Percentiles rank a stretch among this genome's conserved stretches.
Conservation (phyloP, 2,329 filamentous ascomycete species). For the Curvularia sp. region DNA sequence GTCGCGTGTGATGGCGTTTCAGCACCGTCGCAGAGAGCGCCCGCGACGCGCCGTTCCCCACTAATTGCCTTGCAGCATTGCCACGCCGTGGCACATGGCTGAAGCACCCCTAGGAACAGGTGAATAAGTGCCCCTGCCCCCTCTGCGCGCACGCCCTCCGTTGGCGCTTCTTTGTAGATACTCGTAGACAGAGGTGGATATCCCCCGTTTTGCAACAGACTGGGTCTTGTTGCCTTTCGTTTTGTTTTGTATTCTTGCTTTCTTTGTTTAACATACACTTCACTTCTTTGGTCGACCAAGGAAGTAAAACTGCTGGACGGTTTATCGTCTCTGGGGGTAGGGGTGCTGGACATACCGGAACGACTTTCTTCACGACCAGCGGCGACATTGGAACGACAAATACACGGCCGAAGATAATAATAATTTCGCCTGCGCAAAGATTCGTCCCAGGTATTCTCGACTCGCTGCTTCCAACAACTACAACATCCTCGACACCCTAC, state of each 20-base stretch:
- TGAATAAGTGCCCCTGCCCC: neutral
- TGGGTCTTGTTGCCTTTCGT: neutral
- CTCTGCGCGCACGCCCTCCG: neutral
- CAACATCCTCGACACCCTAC: neutral
- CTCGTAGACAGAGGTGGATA: neutral
- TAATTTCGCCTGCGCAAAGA: neutral
- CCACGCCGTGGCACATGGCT: neutral
- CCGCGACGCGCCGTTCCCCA: neutral
- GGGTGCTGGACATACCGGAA: neutral
- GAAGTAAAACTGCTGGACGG: neutral
- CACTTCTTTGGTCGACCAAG: neutral
- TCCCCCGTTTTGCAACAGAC: conserved; percentile 1
- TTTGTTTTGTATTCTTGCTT: conserved; percentile 1
- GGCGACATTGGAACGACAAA: neutral
- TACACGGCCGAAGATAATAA: neutral
- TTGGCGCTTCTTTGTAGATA: neutral
- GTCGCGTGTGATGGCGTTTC: conserved; percentile 16
- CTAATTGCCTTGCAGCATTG: neutral
- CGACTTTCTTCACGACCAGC: neutral
- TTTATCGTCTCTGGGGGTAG: neutral
- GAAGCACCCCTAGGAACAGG: neutral
- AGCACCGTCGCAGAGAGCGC: conserved; percentile 36
- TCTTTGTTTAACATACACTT: neutral
- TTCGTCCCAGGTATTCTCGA: neutral
- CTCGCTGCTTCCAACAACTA: neutral